Evolutionary conservation across 371 early-diverging fungal genomes (phyloP).

Genomic region (Mortierella sp.): DNA sequence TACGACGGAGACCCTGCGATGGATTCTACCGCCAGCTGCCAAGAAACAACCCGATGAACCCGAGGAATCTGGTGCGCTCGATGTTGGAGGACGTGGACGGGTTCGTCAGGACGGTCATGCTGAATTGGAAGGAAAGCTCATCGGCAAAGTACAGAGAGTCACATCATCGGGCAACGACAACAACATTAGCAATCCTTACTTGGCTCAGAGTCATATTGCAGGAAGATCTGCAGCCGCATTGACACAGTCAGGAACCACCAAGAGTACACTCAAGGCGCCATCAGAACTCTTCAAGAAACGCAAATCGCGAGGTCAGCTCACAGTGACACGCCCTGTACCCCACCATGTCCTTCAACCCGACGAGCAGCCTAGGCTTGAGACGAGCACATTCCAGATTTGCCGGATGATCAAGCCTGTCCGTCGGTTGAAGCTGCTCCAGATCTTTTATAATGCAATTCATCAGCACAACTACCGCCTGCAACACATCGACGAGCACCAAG

Average conservation of each 20-base stretch:
- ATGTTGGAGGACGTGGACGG: conserved; percentile 37
- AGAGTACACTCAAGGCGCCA: not conserved
- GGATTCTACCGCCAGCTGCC: conserved; percentile 52
- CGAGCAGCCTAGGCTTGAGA: conserved; percentile 15
- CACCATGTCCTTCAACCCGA: not conserved
- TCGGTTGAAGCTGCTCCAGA: conserved; percentile 63
- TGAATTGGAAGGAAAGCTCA: not conserved
- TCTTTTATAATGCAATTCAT: conserved; percentile 37
- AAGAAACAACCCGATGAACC: conserved; percentile 16
- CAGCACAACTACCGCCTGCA: conserved; percentile 15
- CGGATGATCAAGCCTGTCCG: conserved; percentile 69
- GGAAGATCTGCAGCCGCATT: not conserved
- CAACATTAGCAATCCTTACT: not conserved
- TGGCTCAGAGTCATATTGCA: not conserved
- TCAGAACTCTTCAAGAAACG: conserved; percentile 53
- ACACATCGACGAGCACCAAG: not conserved
- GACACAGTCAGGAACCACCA: not conserved
- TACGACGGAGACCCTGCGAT: conserved; percentile 46
- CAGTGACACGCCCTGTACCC: conserved; percentile 30
- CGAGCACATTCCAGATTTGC: conserved; percentile 52
- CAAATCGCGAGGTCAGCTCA: conserved; percentile 33
- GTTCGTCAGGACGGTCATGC: conserved; percentile 2
- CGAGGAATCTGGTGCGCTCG: conserved; percentile 35
- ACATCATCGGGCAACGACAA: not conserved
- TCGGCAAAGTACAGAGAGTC: conserved; percentile 18